phyloP scores from a whole-genome alignment of 306 rosid species.

The Prunus padus region DNA sequence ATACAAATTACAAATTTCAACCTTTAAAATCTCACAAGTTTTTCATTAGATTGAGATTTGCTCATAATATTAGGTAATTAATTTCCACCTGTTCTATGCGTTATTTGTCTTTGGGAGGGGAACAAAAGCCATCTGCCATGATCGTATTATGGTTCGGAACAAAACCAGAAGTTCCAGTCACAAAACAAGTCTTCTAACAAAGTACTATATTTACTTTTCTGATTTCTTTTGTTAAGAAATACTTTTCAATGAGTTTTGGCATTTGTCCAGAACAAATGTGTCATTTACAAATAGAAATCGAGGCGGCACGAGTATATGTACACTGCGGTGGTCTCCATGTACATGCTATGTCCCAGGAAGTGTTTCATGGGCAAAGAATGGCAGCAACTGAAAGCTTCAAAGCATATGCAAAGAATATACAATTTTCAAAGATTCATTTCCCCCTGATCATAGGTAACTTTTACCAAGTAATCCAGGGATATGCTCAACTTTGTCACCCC shows the following conservation, averaged over 20 bases:
- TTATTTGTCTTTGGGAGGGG: not conserved
- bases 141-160: not conserved
- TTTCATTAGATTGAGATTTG: not conserved
- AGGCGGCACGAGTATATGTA: not conserved
- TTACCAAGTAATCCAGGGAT: not conserved
- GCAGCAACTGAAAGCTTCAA: constrained; percentile 25
- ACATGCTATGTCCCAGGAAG: constrained; percentile 12
- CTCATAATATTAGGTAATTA: too few relatives aligned
- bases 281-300: constrained; percentile 7
- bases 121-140: not conserved
- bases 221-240: not conserved
- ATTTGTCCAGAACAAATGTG: not conserved
- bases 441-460: constrained; percentile 2
- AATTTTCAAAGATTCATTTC: not conserved
- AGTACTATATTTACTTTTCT: not conserved
- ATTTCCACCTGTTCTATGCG: too few relatives aligned
- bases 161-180: too few relatives aligned
- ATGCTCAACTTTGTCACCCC: constrained; percentile 22
- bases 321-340: not conserved
- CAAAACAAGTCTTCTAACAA: not conserved
- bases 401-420: constrained; percentile 37
- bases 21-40: not conserved
- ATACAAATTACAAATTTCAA: too few relatives aligned
- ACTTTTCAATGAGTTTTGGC: not conserved
- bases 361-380: constrained; percentile 44